Evolutionary conservation across 768 basidiomycete genomes (phyloP).

Genomic region (Agrocybe pediades): DNA sequence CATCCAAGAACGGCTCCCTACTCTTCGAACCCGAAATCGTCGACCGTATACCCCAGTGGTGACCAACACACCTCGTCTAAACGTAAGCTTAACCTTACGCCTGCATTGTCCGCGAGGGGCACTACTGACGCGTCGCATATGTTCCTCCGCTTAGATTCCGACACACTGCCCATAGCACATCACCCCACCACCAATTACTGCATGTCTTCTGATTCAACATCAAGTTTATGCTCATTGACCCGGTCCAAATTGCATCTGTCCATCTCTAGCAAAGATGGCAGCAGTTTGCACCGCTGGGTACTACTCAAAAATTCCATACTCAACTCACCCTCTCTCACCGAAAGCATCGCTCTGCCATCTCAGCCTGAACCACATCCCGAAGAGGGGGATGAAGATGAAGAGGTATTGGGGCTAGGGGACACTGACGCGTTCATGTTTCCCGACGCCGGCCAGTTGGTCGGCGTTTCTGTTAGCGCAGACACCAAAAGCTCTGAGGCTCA

Average conservation of each 20-base stretch:
- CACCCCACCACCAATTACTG: slow-evolving; percentile 21
- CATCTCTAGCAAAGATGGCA: slow-evolving; percentile 60
- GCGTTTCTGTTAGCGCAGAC: slow-evolving; percentile 20
- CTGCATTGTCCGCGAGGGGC: slow-evolving; percentile 14
- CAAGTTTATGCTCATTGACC: slow-evolving; percentile 62
- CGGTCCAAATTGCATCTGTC: slow-evolving; percentile 74
- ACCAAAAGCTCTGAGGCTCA: slow-evolving; percentile 63
- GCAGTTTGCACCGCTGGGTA: slow-evolving; percentile 86
- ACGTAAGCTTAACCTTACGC: slow-evolving; percentile 23
- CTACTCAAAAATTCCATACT: slow-evolving; percentile 84
- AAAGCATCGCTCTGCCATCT: slow-evolving; percentile 32
- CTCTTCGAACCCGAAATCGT: slow-evolving; percentile 88
- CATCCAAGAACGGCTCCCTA: slow-evolving; percentile 83
- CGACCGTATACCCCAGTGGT: slow-evolving; percentile 75
- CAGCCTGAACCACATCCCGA: slow-evolving; percentile 32
- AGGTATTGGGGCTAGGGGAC: slow-evolving; percentile 51
- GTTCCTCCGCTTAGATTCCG: slow-evolving; percentile 16
- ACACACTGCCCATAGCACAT: slow-evolving; percentile 11
- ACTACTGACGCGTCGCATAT: slow-evolving; percentile 15
- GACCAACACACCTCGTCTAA: slow-evolving; percentile 18
- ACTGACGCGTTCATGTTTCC: slow-evolving; percentile 81
- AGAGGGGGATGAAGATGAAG: slow-evolving; percentile 47
- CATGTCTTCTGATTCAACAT: slow-evolving; percentile 48
- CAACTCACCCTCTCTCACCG: slow-evolving; percentile 45
- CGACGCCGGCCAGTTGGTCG: slow-evolving; percentile 63